These are phyloP conservation scores for Apiosordaria backusii DNA, from an alignment of 495 filamentous ascomycete species.

Conservation along the genomic window DNA sequence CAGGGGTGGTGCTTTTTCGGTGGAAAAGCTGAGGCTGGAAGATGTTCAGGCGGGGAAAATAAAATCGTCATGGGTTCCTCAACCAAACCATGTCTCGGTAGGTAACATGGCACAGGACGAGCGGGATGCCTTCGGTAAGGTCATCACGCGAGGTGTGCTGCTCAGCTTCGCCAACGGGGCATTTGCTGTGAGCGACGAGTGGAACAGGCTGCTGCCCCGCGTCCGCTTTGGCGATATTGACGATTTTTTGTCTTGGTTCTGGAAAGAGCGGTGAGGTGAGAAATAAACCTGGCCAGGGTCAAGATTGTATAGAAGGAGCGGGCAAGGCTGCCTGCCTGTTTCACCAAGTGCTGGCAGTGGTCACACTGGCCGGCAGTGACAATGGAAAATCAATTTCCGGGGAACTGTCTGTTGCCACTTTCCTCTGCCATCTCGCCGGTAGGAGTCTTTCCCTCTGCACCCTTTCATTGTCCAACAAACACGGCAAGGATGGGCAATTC, in stretches of 20 bases:
- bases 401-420: background rate
- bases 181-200: background rate
- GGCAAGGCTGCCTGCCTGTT: background rate
- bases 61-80: background rate
- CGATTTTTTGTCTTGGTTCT: background rate
- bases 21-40: background rate
- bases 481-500: constrained; percentile 10
- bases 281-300: background rate
- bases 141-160: background rate
- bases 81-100: background rate
- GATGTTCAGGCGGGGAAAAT: background rate
- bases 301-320: background rate
- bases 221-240: background rate
- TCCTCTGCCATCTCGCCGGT: background rate
- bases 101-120: background rate
- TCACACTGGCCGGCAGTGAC: background rate
- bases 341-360: background rate
- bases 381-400: too few species aligned
- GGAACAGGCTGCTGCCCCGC: background rate
- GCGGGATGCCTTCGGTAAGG: background rate
- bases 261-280: background rate
- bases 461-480: background rate
- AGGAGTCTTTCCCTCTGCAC: background rate
- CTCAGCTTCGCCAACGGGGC: background rate
- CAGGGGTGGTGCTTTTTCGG: background rate